Evolutionary conservation across 441 rosid species (phyloP), one percentile per base, ranked within the genome.

Genomic region (Eutrema salsugineum): DNA sequence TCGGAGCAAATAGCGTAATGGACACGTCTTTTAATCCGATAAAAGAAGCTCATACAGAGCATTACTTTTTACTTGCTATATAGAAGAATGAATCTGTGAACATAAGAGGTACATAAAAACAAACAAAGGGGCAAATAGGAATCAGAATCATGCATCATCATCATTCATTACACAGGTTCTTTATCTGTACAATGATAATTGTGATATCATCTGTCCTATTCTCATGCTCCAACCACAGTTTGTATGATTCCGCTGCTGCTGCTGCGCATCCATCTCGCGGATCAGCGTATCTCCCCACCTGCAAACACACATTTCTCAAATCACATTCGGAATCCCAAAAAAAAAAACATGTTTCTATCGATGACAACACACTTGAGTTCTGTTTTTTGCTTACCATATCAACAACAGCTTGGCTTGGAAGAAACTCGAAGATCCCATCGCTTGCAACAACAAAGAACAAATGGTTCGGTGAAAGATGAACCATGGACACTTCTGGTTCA

Each of bases 201-300:
- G 99, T 93, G 66, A 93, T 95, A 84, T 93, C 99, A 87, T 95
- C 98, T n/a, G 98, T 95, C 70, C 97, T 90, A 63, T 76, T 89
- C 79, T 86, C 98, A 66, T 85, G 81, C 55, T 88, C 88, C 87
- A 95, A 79, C 98, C 98, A 95, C 43, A 80, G 78, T 83, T 85
- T 93, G 83, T 93, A 95, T 16, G 99, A 91, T 78, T 93, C 95
- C 71, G 95, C 98, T 33, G 97, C 87, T 69, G 92, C 90, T 35
- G 89, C 92, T 38, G 90, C 84, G 65, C 98, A 95, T 71, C 97
- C 97, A 78, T 95, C 99, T 5, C 91, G 78, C 12, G 97, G 87
- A 87, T 93, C 97, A 4, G 85, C 14, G 55, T 84, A 85, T 76
- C 80, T 87, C 73, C 91, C 83, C 24, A 77, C 99, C 99, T 92